Evolutionary conservation across 805 yeast species (phyloP).

Genomic region (Lipomyces orientalis): DNA sequence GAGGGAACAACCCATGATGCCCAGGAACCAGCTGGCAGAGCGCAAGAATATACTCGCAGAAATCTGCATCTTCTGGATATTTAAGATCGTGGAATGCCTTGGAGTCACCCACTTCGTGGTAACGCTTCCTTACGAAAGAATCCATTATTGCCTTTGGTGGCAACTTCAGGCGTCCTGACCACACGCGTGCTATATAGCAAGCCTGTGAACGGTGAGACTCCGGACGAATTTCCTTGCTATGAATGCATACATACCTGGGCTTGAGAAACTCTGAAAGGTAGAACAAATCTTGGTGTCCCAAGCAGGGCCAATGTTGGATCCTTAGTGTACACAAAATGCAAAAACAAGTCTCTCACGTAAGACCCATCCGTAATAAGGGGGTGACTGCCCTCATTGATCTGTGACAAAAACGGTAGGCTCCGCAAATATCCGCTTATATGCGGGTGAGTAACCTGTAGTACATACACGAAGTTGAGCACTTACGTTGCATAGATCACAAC

Average conservation of each 20-base stretch:
- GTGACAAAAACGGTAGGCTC: slow-evolving; percentile 64
- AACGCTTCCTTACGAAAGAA: slow-evolving; percentile 50
- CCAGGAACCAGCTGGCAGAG: slow-evolving; percentile 25
- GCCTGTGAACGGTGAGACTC: slow-evolving; percentile 60
- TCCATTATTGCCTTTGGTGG: slow-evolving; percentile 58
- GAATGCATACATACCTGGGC: slow-evolving; percentile 25
- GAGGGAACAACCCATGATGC: slow-evolving; percentile 34
- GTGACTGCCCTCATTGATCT: slow-evolving; percentile 35
- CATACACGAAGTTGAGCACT: background rate
- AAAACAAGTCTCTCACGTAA: slow-evolving; percentile 60
- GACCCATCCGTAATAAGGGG: slow-evolving; percentile 55
- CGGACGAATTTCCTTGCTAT: slow-evolving; percentile 19
- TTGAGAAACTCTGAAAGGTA: slow-evolving; percentile 66
- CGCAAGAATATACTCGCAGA: slow-evolving; percentile 51
- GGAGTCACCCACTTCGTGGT: slow-evolving; percentile 55
- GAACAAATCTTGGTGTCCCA: slow-evolving; percentile 64
- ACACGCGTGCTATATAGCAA: slow-evolving; percentile 64
- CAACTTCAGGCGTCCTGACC: slow-evolving; percentile 58
- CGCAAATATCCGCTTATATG: slow-evolving; percentile 61
- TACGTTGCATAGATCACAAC: slow-evolving; percentile 66
- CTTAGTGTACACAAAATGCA: slow-evolving; percentile 60
- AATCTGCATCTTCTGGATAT: slow-evolving; percentile 64
- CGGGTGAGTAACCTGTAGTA: background rate
- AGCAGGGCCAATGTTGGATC: slow-evolving; percentile 71
- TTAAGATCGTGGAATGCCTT: slow-evolving; percentile 58